phyloP scores from a whole-genome alignment of 345 rosid genomes.

The Syzygium jambos region DNA sequence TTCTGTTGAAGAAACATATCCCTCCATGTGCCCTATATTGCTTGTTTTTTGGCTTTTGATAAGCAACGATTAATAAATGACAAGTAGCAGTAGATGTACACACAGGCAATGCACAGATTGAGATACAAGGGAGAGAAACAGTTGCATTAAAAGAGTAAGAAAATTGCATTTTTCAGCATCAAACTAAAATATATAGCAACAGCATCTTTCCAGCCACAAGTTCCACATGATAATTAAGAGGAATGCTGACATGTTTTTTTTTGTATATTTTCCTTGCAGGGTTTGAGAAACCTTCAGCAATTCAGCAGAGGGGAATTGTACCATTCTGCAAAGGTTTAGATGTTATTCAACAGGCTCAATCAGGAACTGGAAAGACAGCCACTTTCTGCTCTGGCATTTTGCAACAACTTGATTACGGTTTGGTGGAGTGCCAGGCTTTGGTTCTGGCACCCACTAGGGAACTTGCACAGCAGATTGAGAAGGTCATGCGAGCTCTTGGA shows the following conservation, averaged over 20 bases:
- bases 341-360: conserved; percentile 81
- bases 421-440: conserved; percentile 68
- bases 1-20: background rate
- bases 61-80: background rate
- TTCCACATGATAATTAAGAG: background rate
- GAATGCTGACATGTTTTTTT: background rate
- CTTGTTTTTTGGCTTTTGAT: background rate
- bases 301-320: conserved; percentile 80
- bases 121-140: background rate
- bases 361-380: conserved; percentile 80
- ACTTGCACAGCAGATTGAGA: conserved; percentile 84
- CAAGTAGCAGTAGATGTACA: background rate
- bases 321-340: conserved; percentile 75
- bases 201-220: background rate
- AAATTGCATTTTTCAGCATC: background rate
- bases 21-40: background rate
- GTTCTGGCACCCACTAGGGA: conserved; percentile 79
- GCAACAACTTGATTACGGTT: conserved; percentile 55
- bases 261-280: conserved; percentile 11
- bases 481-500: conserved; percentile 82
- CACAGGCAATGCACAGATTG: background rate
- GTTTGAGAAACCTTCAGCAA: conserved; percentile 80
- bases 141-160: background rate
- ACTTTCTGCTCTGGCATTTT: conserved; percentile 79
- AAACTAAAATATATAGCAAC: background rate